Percentiles rank a stretch among this genome's conserved stretches.
Evolutionary conservation across 257 asterid species (phyloP).

Genomic region (Penstemon newberryi): DNA sequence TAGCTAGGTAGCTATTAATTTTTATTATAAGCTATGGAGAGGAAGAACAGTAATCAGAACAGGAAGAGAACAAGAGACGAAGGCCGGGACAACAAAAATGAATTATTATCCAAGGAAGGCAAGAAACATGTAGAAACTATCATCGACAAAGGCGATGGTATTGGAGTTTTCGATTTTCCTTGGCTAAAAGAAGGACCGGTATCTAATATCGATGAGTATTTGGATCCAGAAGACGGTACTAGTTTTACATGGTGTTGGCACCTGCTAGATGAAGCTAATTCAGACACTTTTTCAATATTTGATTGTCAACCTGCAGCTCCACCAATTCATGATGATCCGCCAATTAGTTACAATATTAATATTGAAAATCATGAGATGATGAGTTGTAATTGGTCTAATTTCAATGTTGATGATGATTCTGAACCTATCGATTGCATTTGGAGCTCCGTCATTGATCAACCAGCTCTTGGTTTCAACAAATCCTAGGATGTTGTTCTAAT

Average conservation of each 20-base stretch:
- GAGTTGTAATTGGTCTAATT: constrained; percentile 28
- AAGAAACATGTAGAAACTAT: constrained; percentile 27
- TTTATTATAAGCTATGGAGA: constrained; percentile 23
- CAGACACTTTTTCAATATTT: constrained; percentile 22
- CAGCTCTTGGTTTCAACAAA: constrained; percentile 40
- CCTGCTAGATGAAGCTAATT: constrained; percentile 9
- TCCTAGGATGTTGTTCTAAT: neutral
- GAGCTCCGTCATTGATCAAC: constrained; percentile 45
- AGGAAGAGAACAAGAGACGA: constrained; percentile 40
- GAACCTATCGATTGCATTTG: constrained; percentile 44
- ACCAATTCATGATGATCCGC: constrained; percentile 19
- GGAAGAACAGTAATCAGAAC: constrained; percentile 9
- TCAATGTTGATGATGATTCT: constrained; percentile 29
- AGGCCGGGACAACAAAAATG: constrained; percentile 9
- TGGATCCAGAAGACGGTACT: constrained; percentile 23
- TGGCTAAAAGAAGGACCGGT: constrained; percentile 48
- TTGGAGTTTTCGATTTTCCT: constrained; percentile 56
- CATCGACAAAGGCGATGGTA: constrained; percentile 15
- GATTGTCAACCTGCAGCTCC: too few relatives aligned
- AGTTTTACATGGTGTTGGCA: constrained; percentile 21
- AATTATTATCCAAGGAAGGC: constrained; percentile 6
- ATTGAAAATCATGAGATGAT: constrained; percentile 17
- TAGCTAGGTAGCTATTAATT: neutral
- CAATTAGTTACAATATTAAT: constrained; percentile 1
- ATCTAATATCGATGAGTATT: constrained; percentile 31